Conservation (phyloP, 1,284 basidiomycete genomes). For the Cryptococcus sp. region DNA sequence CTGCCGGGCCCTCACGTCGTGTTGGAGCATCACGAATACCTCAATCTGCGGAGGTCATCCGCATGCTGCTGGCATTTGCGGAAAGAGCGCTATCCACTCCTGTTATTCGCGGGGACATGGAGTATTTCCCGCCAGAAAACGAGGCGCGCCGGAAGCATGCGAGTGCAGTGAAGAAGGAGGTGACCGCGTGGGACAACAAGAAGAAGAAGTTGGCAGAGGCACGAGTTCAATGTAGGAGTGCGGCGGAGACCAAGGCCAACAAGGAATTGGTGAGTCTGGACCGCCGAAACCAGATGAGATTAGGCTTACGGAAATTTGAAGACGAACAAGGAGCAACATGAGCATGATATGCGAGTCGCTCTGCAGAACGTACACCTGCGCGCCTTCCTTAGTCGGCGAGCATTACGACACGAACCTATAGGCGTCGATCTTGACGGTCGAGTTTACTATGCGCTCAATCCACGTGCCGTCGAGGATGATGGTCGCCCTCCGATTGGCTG, state of each 20-base stretch:
- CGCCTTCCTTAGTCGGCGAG: constrained; percentile 17
- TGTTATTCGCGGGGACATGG: constrained; percentile 31
- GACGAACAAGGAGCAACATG: constrained; percentile 16
- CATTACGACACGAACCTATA: constrained; percentile 33
- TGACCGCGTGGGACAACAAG: constrained; percentile 30
- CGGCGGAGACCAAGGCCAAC: constrained; percentile 32
- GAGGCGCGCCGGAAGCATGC: constrained; percentile 22
- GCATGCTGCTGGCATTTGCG: constrained; percentile 43
- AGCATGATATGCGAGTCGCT: constrained; percentile 22
- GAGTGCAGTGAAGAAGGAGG: constrained; percentile 20
- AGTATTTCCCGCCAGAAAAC: constrained; percentile 19
- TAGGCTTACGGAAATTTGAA: neutral
- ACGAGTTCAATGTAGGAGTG: constrained; percentile 26
- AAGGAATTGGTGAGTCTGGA: constrained; percentile 27
- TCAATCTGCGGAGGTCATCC: constrained; percentile 34
- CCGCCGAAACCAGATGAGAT: neutral
- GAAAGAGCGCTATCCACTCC: constrained; percentile 29
- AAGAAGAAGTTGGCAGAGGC: constrained; percentile 38
- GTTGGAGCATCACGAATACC: constrained; percentile 38
- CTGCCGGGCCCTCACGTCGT: constrained; percentile 29
- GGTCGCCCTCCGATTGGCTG: constrained; percentile 36
- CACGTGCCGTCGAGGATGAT: constrained; percentile 34
- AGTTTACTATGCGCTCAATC: constrained; percentile 36
- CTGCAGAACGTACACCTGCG: constrained; percentile 30
- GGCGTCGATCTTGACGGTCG: constrained; percentile 42